Evolutionary conservation across 192 early-diverging fungal species (phyloP).

Genomic region (Geranomyces variabilis): DNA sequence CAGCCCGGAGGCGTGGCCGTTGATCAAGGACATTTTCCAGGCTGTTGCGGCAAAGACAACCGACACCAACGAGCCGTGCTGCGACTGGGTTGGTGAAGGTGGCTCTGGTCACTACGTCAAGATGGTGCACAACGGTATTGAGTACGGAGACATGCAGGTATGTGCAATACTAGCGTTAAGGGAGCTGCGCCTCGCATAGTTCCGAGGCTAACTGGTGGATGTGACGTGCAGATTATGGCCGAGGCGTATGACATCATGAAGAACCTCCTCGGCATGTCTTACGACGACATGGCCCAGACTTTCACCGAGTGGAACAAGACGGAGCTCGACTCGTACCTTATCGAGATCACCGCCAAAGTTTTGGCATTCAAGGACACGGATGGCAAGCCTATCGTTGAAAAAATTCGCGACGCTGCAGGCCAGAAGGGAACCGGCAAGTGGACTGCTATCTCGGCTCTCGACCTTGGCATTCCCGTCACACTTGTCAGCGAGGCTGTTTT

Average conservation of each 20-base stretch:
- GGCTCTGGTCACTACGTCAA: constrained; percentile 99
- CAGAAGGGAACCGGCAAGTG: constrained; percentile 99
- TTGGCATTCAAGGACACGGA: constrained; percentile 91
- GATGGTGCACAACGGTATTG: constrained; percentile 99
- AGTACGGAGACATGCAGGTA: constrained; percentile 93
- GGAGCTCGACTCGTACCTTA: constrained; percentile 95
- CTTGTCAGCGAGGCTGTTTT: constrained; percentile 98
- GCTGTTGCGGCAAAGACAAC: constrained; percentile 87
- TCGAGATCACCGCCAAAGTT: constrained; percentile 95
- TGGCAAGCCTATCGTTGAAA: constrained; percentile 83
- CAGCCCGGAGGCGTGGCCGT: constrained; percentile 87
- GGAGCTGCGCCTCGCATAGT: too few species aligned
- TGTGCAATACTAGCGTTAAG: too few species aligned
- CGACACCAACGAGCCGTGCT: constrained; percentile 83
- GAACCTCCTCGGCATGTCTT: constrained; percentile 75
- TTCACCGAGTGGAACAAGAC: constrained; percentile 97
- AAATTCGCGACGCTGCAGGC: constrained; percentile 95
- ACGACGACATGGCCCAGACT: constrained; percentile 88
- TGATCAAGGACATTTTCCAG: constrained; percentile 97
- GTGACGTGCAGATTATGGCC: constrained; percentile 78
- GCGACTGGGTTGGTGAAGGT: constrained; percentile 98
- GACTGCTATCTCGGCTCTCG: constrained; percentile 95
- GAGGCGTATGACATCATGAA: constrained; percentile 95
- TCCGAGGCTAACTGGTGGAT: too few species aligned
- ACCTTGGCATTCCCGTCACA: constrained; percentile 95